A percentile compares a stretch with the other conserved stretches of the same genome.
These are phyloP conservation scores for Paulownia fortunei DNA, from an alignment of 257 asterid species.

Conservation along the genomic window DNA sequence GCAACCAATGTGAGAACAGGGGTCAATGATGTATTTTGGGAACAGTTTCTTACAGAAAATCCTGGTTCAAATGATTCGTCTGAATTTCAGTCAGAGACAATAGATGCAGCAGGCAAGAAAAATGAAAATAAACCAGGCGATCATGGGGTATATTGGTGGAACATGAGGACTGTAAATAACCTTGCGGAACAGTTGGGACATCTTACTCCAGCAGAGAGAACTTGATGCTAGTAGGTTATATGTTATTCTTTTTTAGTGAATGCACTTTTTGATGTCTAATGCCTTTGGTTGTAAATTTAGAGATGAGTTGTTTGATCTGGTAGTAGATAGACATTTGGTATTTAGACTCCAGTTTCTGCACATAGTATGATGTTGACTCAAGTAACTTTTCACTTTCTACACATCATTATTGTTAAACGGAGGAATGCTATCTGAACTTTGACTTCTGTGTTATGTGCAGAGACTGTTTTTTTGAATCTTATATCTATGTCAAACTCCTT, in stretches of 20 bases:
- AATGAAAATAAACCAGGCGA: conserved; percentile 54
- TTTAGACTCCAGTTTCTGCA: conserved; percentile 33
- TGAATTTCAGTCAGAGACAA: conserved; percentile 54
- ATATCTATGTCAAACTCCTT: background rate
- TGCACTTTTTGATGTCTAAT: conserved; percentile 33
- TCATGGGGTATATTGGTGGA: conserved; percentile 70
- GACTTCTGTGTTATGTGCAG: conserved; percentile 37
- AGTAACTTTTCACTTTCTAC: conserved; percentile 46
- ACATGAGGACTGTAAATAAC: conserved; percentile 63
- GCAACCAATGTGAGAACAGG: conserved; percentile 57
- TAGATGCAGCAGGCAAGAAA: conserved; percentile 49
- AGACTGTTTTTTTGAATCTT: conserved; percentile 26
- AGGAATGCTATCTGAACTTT: conserved; percentile 40
- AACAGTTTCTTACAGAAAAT: conserved; percentile 91
- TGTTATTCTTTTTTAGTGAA: conserved; percentile 15
- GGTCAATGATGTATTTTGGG: conserved; percentile 92
- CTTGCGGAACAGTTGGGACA: conserved; percentile 78
- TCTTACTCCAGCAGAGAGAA: conserved; percentile 83
- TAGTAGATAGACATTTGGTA: conserved; percentile 34
- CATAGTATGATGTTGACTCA: conserved; percentile 41
- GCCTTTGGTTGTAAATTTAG: conserved; percentile 38
- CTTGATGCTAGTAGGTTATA: conserved; percentile 51
- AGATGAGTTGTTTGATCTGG: conserved; percentile 40
- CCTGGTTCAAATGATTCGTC: conserved; percentile 69
- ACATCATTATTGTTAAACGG: conserved; percentile 46